Evolutionary conservation across 2,329 filamentous ascomycete genomes (phyloP).

Genomic region (Fusarium anguioides): DNA sequence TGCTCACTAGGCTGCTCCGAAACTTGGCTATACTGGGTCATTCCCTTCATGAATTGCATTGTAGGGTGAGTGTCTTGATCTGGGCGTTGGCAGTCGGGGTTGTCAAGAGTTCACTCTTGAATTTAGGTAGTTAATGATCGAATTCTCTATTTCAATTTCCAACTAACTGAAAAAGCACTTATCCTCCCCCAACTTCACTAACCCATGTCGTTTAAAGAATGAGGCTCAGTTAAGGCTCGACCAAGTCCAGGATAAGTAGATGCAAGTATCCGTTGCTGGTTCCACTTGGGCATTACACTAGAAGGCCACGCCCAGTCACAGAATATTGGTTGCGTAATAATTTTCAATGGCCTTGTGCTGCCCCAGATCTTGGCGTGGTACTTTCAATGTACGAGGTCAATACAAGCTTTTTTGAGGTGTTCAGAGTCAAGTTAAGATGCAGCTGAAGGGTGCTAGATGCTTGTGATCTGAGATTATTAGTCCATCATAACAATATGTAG

Average conservation of each 20-base stretch:
- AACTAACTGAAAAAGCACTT: background rate
- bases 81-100: background rate
- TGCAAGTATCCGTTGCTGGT: slow-evolving; percentile 30
- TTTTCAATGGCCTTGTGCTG: slow-evolving; percentile 36
- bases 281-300: slow-evolving; percentile 26
- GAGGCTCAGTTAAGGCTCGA: slow-evolving; percentile 26
- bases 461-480: too few relatives aligned
- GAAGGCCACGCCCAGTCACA: slow-evolving; percentile 22
- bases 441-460: too few relatives aligned
- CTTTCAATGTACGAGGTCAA: slow-evolving; percentile 27
- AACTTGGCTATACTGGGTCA: slow-evolving; percentile 2
- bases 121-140: too few relatives aligned
- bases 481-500: background rate
- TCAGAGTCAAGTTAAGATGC: background rate
- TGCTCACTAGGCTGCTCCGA: slow-evolving; percentile 24
- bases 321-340: slow-evolving; percentile 34
- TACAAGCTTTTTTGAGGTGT: slow-evolving; percentile 35
- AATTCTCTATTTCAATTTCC: background rate
- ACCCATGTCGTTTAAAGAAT: slow-evolving; percentile 3
- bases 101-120: background rate
- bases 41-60: too few relatives aligned
- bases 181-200: background rate
- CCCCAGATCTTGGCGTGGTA: slow-evolving; percentile 40
- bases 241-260: slow-evolving; percentile 31
- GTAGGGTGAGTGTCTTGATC: background rate